Base-by-base conservation (phyloP, 2,329 filamentous ascomycete genomes). In the Penicillium psychrosexuale region DNA sequence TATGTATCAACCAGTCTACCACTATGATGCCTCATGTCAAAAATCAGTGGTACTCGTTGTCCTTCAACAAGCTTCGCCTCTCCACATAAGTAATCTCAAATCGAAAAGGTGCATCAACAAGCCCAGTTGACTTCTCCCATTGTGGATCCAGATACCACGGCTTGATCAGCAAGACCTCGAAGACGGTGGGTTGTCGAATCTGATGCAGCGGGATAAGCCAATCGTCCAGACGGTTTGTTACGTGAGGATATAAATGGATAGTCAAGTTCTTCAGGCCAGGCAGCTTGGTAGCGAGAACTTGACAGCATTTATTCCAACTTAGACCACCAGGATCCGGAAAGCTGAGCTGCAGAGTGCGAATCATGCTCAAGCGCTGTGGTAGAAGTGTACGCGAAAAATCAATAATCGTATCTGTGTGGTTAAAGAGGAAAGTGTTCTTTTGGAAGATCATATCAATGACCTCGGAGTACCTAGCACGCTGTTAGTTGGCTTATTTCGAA, bases 371-470 rank as follows among this genome's bases (percentile, higher is more conserved):
- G 0, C 40, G 31, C 17, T 38, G 40, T 17, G 49, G 49, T 46
- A 46, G 3, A 11, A 51, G 40, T 28, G 27, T 38, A 13, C 22
- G 5, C 3, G 49, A 19, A 17, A 51, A 34, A 13, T 38, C 40
- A 11, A 46, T 11, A 11, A 51, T 27, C 2, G 40, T 33, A 9
- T 44, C 24, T 46, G 49, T 45, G 3, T 46, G 17, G 13, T 46
- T 27, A 19, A 51, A 51, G n/a, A 38, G 49, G 19, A 51, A 51
- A 8, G 17, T 38, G 8, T 46, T 51, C 17, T 51, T 45, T n/a
- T 37, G 40, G 22, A 31, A 51, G n/a, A 51, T 33, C 8, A 46
- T 38, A 28, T 46, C 49, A 9, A 51, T 38, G 1, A 13, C 3
- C 33, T 51, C 49, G 5, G 17, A 36, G 11, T 51, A 51, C 15